Evolutionary conservation across 371 early-diverging fungal species (phyloP).

Genomic region (Apophysomyces variabilis): DNA sequence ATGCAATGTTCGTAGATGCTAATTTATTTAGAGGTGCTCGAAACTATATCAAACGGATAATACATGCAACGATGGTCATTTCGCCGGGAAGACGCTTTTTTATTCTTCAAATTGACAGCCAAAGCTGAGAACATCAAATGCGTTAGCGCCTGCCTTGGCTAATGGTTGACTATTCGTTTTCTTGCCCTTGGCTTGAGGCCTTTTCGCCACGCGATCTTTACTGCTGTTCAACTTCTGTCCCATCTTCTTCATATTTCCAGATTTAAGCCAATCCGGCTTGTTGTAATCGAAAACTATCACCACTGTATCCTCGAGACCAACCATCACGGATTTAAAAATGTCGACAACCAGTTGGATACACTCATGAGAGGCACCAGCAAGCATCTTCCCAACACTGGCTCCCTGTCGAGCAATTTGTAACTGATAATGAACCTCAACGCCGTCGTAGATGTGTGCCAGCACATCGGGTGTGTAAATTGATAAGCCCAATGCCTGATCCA

Average conservation of each 20-base stretch:
- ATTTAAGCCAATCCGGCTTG: slow-evolving; percentile 20
- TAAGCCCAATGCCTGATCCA: slow-evolving; percentile 33
- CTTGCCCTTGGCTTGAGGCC: slow-evolving; percentile 13
- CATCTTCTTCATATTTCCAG: slow-evolving; percentile 21
- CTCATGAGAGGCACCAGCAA: slow-evolving; percentile 19
- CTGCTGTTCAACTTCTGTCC: slow-evolving; percentile 17
- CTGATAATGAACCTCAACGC: slow-evolving; percentile 26
- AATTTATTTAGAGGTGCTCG: too few relatives aligned
- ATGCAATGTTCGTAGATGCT: too few relatives aligned
- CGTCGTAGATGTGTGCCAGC: slow-evolving; percentile 26
- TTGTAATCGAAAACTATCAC: slow-evolving; percentile 32
- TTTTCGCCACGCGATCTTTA: slow-evolving; percentile 1
- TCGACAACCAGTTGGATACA: slow-evolving; percentile 21
- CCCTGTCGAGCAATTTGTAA: slow-evolving; percentile 37
- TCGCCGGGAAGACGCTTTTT: not conserved
- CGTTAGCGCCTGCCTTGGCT: slow-evolving; percentile 21
- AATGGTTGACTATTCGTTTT: slow-evolving; percentile 20
- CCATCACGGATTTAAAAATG: slow-evolving; percentile 24
- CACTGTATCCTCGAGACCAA: slow-evolving; percentile 19
- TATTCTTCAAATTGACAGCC: slow-evolving; percentile 43
- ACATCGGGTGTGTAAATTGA: slow-evolving; percentile 17
- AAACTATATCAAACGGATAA: too few relatives aligned
- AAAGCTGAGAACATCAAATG: slow-evolving; percentile 42
- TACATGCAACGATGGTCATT: too few relatives aligned
- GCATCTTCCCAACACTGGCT: slow-evolving; percentile 29